A percentile compares a stretch with the other conserved stretches of the same genome.
Conservation (phyloP, 2,329 filamentous ascomycete genomes). For the Colletotrichum truncatum region DNA sequence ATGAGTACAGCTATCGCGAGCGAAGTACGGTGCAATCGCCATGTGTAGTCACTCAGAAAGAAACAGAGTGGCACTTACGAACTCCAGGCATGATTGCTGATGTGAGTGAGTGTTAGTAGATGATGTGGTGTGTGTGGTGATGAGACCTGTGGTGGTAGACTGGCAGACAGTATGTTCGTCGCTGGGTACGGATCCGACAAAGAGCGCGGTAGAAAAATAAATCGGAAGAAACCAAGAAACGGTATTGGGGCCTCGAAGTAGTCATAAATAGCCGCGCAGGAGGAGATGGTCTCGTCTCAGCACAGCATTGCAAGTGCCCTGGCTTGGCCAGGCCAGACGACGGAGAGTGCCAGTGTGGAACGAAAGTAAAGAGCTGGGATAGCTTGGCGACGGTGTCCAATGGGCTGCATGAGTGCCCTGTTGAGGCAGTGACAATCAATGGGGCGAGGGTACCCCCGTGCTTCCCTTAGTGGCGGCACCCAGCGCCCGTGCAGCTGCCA, state of each 20-base stretch:
- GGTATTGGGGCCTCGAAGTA: constrained; percentile 10
- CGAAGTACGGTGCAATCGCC: neutral
- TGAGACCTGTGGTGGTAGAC: neutral
- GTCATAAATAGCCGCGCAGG: constrained; percentile 22
- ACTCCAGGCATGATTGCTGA: constrained; percentile 59
- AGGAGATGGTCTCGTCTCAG: constrained; percentile 22
- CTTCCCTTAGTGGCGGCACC: neutral
- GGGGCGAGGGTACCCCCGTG: too few relatives aligned
- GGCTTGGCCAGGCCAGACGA: constrained; percentile 9
- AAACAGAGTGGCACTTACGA: constrained; percentile 51
- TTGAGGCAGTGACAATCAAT: constrained; percentile 27
- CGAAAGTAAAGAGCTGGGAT: too few relatives aligned
- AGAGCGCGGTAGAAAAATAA: neutral
- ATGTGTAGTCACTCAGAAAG: too few relatives aligned
- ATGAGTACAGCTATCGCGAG: neutral
- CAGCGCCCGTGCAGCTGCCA: constrained; percentile 20
- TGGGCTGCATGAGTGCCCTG: neutral
- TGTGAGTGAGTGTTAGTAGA: neutral
- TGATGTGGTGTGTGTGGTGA: neutral
- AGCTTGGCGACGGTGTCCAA: constrained; percentile 1
- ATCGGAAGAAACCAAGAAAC: neutral
- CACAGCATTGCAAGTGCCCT: neutral
- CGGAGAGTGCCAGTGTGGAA: neutral
- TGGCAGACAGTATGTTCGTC: neutral
- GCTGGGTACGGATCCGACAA: neutral